Percentiles rank a stretch among this genome's conserved stretches.
These are phyloP conservation scores for Coemansia guatemalensis DNA, from an alignment of 192 early-diverging fungal species.

Conservation along the genomic window DNA sequence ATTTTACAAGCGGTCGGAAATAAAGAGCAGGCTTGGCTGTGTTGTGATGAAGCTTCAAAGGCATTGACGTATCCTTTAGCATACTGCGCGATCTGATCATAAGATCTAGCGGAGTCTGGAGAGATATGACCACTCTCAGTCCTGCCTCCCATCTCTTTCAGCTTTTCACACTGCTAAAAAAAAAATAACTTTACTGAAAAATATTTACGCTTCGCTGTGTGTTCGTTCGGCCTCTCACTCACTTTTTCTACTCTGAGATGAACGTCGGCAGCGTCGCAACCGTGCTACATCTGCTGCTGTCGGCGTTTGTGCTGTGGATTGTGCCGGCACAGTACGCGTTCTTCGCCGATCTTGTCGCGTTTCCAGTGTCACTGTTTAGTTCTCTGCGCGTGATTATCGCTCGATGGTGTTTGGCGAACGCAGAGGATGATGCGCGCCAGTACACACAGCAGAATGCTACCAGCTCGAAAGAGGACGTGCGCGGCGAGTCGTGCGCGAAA, in stretches of 20 bases:
- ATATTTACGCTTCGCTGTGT: conserved; percentile 3
- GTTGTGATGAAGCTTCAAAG: no score
- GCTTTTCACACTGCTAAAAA: background rate
- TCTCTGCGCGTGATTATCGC: conserved; percentile 32
- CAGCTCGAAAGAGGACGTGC: no score
- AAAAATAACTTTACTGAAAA: background rate
- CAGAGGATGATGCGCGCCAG: background rate
- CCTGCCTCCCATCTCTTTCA: background rate
- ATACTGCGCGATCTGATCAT: no score
- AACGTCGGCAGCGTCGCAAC: conserved; percentile 25
- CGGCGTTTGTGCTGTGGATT: conserved; percentile 42
- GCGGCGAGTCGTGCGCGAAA: no score
- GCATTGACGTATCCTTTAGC: no score
- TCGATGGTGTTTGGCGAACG: conserved; percentile 10
- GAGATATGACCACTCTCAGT: background rate
- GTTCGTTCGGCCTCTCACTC: background rate
- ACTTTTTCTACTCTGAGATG: background rate
- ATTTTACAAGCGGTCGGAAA: no score
- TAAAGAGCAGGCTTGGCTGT: no score
- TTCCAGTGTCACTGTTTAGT: conserved; percentile 40
- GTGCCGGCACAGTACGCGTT: conserved; percentile 36
- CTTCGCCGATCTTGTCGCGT: conserved; percentile 42
- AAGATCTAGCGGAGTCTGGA: no score
- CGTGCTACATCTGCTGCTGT: conserved; percentile 33
- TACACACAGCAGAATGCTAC: no score